Conservation (phyloP, 257 asterid genomes). For the Verbena officinalis region DNA sequence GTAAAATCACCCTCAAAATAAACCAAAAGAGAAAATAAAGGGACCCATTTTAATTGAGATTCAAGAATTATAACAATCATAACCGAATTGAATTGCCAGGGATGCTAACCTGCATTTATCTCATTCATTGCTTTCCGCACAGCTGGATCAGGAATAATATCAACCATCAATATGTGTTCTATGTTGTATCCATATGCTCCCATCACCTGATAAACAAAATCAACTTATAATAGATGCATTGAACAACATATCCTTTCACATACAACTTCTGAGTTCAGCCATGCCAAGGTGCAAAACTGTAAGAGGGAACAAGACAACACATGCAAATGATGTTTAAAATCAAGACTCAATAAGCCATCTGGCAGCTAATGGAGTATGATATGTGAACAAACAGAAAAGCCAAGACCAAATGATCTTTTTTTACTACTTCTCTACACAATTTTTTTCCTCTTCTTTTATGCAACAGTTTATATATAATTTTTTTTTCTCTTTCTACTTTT, state of each 20-base stretch:
- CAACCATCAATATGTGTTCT: slow-evolving; percentile 97
- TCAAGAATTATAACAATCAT: no score
- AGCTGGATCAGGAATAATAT: slow-evolving; percentile 89
- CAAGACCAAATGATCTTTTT: background rate
- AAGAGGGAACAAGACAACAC: background rate
- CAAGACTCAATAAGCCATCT: slow-evolving; percentile 5
- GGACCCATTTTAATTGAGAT: no score
- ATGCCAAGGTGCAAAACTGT: background rate
- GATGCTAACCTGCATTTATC: slow-evolving; percentile 85
- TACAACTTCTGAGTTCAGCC: slow-evolving; percentile 23
- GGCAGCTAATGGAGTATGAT: background rate
- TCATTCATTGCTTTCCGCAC: slow-evolving; percentile 97
- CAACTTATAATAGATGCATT: slow-evolving; percentile 25
- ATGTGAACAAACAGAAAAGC: background rate
- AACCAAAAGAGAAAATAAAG: no score
- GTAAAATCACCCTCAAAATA: no score
- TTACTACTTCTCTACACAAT: background rate
- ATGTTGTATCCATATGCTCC: slow-evolving; percentile 94
- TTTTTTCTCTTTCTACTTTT: background rate
- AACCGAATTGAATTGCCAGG: no score
- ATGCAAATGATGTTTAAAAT: slow-evolving; percentile 2
- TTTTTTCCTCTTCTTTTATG: background rate
- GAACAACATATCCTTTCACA: slow-evolving; percentile 4
- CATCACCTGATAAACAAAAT: slow-evolving; percentile 74
- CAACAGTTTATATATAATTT: background rate